Evolutionary conservation across 1,139 yeast genomes (phyloP).

Genomic region (Geotrichum citri-aurantii): DNA sequence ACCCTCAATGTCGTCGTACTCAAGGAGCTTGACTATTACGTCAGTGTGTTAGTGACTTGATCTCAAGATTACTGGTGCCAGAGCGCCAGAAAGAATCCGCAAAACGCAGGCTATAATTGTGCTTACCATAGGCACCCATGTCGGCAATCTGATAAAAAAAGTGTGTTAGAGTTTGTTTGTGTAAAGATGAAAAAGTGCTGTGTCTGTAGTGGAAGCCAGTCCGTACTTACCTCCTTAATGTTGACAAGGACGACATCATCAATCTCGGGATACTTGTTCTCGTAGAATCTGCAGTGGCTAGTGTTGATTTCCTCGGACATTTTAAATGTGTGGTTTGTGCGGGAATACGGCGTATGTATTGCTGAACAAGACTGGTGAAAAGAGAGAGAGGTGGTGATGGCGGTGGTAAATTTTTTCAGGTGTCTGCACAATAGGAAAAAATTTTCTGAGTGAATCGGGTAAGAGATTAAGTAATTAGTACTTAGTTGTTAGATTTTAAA

Average conservation of each 20-base stretch:
- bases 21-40: conserved; percentile 67
- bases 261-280: conserved; percentile 97
- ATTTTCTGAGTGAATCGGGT: not conserved
- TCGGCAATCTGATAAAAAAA: conserved; percentile 29
- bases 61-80: not conserved
- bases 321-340: not conserved
- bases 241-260: conserved; percentile 98
- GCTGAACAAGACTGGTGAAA: not conserved
- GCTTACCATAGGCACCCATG: conserved; percentile 32
- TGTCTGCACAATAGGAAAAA: not conserved
- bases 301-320: conserved; percentile 46
- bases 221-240: conserved; percentile 59
- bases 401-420: not conserved
- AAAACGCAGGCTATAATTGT: not conserved
- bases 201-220: not conserved
- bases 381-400: not conserved
- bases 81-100: not conserved
- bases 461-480: not conserved
- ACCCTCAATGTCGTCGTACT: conserved; percentile 97
- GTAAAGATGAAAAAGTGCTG: conserved; percentile 58
- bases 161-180: conserved; percentile 10
- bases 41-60: conserved; percentile 6
- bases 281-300: conserved; percentile 92
- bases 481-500: no score
- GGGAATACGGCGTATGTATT: not conserved